These are phyloP conservation scores for Volutella citrinella DNA, from an alignment of 2,329 filamentous ascomycete genomes.

Conservation along the genomic window DNA sequence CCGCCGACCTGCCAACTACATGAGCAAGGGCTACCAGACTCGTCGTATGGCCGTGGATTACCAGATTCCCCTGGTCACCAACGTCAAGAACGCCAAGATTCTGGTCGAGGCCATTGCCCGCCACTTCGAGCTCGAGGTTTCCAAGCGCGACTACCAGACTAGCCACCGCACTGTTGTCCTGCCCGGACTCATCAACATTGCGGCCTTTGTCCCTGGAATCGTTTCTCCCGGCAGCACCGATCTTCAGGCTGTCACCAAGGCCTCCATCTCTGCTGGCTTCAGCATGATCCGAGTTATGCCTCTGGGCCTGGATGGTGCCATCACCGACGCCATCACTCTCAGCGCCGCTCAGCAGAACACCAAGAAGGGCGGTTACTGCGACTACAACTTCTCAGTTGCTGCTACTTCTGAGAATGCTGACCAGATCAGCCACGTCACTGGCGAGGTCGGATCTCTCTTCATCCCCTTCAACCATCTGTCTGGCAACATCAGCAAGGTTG, in stretches of 20 bases:
- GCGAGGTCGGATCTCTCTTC: slow-evolving; percentile 76
- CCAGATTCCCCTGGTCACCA: slow-evolving; percentile 94
- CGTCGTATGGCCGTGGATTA: slow-evolving; percentile 97
- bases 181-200: slow-evolving; percentile 74
- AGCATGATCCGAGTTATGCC: slow-evolving; percentile 80
- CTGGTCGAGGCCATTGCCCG: slow-evolving; percentile 90
- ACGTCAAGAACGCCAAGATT: slow-evolving; percentile 99
- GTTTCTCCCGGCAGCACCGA: slow-evolving; percentile 63
- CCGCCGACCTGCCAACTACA: slow-evolving; percentile 93
- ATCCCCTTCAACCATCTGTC: slow-evolving; percentile 80
- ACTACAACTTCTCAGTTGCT: slow-evolving; percentile 77
- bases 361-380: slow-evolving; percentile 65
- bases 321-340: slow-evolving; percentile 69
- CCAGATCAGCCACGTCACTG: slow-evolving; percentile 69
- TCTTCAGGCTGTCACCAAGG: slow-evolving; percentile 67
- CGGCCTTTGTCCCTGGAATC: slow-evolving; percentile 75
- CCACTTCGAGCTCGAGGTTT: slow-evolving; percentile 80
- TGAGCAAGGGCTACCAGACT: slow-evolving; percentile 96
- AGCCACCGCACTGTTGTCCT: slow-evolving; percentile 75
- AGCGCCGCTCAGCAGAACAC: slow-evolving; percentile 70
- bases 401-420: slow-evolving; percentile 71
- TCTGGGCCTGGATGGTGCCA: slow-evolving; percentile 67
- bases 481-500: slow-evolving; percentile 81
- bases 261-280: slow-evolving; percentile 72
- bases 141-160: slow-evolving; percentile 84